Base-by-base conservation (phyloP, 169 alveolate species). In the Plasmodium inui region DNA sequence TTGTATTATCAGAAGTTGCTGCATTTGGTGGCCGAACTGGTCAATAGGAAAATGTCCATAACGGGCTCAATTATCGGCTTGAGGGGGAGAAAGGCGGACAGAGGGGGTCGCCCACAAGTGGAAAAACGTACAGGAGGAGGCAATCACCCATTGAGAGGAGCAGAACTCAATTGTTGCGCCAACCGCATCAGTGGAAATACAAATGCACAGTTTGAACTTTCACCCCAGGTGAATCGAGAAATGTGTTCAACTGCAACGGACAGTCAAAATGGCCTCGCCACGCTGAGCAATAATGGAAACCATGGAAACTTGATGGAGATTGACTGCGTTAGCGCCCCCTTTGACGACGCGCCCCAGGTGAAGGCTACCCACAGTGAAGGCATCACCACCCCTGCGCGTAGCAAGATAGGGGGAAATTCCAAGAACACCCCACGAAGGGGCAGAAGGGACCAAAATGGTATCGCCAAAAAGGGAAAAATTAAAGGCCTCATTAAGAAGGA, bases 1-100 rank as follows among this genome's bases (percentile, higher is more conserved):
- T 17, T 55, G 19, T 72, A 88, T 78, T 88, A 55, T 67, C 22
- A 57, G 82, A 88, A 88, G 71, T 50, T 79, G 22, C 44, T 88
- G 28, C 26, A 37, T 32, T 22, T 79, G 30, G 82, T 88, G 71
- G 46, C 28, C 17, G 82, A 30, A 39, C n/a, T 57, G 12, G 28
- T 78, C 30, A 79, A 28, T 12, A 78, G 44, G 26, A 61, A 32
- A 12, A 14, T 37, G 14, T 57, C 76, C 37, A 19, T 5, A 76
- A 30, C n/a, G 26, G 83, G 57, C 8, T 9, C 34, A 76, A 30
- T 76, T 10, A 28, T 9, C 37, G 34, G 44, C 44, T 10, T 44
- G 34, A 76, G 17, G 57, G 83, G 57, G 19, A 76, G 3, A 19
- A 41, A 28, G 32, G 26, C 34, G 0, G 19, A 34, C 6, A 3